These are phyloP conservation scores for Kockiozyma suomiensis DNA, from an alignment of 805 yeast genomes.

Conservation along the genomic window DNA sequence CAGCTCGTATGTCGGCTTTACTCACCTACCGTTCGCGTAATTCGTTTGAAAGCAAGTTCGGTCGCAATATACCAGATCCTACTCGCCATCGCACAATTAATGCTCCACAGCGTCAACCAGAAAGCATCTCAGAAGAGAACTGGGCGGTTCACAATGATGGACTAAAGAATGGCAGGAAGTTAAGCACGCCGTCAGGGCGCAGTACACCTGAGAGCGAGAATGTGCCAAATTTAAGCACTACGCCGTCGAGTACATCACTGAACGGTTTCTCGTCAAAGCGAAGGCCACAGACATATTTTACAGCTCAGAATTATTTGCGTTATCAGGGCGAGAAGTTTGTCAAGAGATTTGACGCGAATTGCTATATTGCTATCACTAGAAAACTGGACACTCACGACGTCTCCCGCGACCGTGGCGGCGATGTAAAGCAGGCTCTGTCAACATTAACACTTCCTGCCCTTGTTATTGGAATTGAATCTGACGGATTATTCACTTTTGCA, in stretches of 20 bases:
- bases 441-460: slow-evolving; percentile 73
- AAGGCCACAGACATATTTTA: slow-evolving; percentile 63
- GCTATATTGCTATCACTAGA: slow-evolving; percentile 90
- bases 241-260: slow-evolving; percentile 32
- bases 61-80: slow-evolving; percentile 72
- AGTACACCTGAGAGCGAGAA: slow-evolving; percentile 20
- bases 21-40: slow-evolving; percentile 90
- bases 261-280: slow-evolving; percentile 21
- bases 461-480: slow-evolving; percentile 86
- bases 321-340: slow-evolving; percentile 94
- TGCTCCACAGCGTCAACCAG: slow-evolving; percentile 40
- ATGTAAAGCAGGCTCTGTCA: slow-evolving; percentile 55
- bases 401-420: slow-evolving; percentile 68
- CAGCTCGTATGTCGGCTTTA: slow-evolving; percentile 96
- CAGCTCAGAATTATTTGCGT: slow-evolving; percentile 92
- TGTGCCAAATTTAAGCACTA: slow-evolving; percentile 1
- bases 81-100: slow-evolving; percentile 43
- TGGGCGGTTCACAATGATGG: slow-evolving; percentile 93
- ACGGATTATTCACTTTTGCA: slow-evolving; percentile 86
- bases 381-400: slow-evolving; percentile 95
- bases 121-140: slow-evolving; percentile 49
- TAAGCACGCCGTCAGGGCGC: slow-evolving; percentile 1
- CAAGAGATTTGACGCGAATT: slow-evolving; percentile 90
- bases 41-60: slow-evolving; percentile 87
- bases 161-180: slow-evolving; percentile 23